Conservation (phyloP, 495 filamentous ascomycete species). For the Neurospora sp. region DNA sequence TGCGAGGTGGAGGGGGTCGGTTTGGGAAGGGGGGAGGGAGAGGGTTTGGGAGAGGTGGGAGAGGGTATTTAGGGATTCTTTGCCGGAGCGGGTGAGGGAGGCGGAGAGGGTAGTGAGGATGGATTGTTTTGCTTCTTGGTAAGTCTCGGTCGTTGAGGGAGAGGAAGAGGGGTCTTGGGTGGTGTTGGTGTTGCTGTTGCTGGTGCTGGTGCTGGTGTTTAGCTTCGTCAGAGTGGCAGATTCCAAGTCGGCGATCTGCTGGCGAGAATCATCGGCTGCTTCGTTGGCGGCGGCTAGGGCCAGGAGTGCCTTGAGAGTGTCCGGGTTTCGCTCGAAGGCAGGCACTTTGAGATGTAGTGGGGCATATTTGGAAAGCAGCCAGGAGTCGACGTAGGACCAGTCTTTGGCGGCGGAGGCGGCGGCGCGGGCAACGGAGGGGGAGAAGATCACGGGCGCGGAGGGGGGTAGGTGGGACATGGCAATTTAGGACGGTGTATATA, state of each 20-base stretch:
- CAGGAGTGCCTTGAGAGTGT: conserved; percentile 68
- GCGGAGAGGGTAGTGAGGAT: conserved; percentile 24
- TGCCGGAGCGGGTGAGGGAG: conserved; percentile 25
- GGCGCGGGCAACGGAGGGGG: conserved; percentile 56
- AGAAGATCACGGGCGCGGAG: conserved; percentile 49
- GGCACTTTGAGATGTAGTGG: conserved; percentile 25
- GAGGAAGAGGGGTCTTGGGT: conserved; percentile 8
- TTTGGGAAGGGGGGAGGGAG: conserved; percentile 24
- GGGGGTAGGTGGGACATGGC: conserved; percentile 45
- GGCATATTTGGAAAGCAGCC: conserved; percentile 59
- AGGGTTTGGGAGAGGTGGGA: conserved; percentile 27
- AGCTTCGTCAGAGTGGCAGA: conserved; percentile 40
- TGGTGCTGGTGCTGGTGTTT: background rate
- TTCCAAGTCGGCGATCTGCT: conserved; percentile 50
- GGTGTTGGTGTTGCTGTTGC: background rate
- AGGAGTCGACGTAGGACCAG: conserved; percentile 79
- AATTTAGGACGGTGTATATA: background rate
- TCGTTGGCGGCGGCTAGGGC: conserved; percentile 71
- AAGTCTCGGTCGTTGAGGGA: conserved; percentile 24
- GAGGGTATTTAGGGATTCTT: conserved; percentile 30
- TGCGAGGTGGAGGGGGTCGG: conserved; percentile 21
- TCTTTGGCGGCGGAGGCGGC: conserved; percentile 62
- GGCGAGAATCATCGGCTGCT: conserved; percentile 64
- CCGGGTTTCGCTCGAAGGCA: conserved; percentile 72
- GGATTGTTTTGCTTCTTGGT: conserved; percentile 11